Percentiles rank a stretch among this genome's conserved stretches.
Conservation (phyloP, 352 stramenopile species). For the Pythium volutum region DNA sequence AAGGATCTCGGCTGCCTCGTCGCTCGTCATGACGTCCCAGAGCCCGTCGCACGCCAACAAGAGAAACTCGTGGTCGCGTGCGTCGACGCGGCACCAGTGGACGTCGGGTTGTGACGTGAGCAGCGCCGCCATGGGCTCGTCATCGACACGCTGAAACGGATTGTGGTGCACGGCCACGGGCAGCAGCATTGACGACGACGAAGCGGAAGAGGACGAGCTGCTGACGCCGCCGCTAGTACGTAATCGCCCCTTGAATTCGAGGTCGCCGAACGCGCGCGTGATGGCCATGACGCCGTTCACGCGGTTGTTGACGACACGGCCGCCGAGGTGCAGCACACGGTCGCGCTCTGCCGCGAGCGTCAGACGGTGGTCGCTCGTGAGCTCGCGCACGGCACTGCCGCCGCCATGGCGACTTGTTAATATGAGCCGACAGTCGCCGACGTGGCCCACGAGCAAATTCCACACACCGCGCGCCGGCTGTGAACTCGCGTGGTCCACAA, state of each 20-base stretch:
- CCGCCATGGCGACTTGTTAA: conserved; percentile 39
- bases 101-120: conserved; percentile 59
- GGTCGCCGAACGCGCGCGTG: conserved; percentile 77
- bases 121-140: conserved; percentile 51
- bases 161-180: conserved; percentile 26
- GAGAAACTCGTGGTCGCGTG: conserved; percentile 50
- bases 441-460: conserved; percentile 45
- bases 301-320: conserved; percentile 74
- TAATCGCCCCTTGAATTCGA: conserved; percentile 75
- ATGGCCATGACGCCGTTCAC: conserved; percentile 86
- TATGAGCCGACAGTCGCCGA: conserved; percentile 77
- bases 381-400: conserved; percentile 30
- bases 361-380: conserved; percentile 68
- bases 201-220: too few relatives aligned
- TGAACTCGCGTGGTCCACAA: conserved; percentile 16
- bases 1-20: conserved; percentile 57
- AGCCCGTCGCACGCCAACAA: conserved; percentile 81
- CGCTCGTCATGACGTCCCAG: conserved; percentile 78
- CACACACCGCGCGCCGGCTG: background rate
- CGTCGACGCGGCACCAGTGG: conserved; percentile 34
- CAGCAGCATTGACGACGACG: conserved; percentile 12
- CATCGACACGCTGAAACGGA: conserved; percentile 40
- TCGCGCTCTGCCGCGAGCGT: conserved; percentile 45
- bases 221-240: conserved; percentile 11
- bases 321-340: conserved; percentile 51